Percentiles rank a stretch among this genome's conserved stretches.
phyloP scores from a whole-genome alignment of 768 basidiomycete species.

The Mycena metata region DNA sequence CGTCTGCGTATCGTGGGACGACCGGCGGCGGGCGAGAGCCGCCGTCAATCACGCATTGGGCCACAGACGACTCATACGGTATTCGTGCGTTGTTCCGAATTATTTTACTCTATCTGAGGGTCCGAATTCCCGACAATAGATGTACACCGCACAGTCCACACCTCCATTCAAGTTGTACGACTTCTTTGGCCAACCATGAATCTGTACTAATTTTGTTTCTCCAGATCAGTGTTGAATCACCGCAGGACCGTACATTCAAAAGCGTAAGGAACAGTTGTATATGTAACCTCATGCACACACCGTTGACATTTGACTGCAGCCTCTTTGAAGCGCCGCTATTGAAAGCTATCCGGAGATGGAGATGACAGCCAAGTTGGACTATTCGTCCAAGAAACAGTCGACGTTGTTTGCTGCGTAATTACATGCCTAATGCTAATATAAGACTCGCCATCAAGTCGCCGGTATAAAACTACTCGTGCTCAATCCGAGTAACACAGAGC shows the following conservation, averaged over 20 bases:
- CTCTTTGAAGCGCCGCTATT: slow-evolving; percentile 3
- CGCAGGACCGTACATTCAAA: neutral
- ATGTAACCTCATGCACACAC: neutral
- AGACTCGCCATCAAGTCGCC: slow-evolving; percentile 4
- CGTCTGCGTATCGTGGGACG: neutral
- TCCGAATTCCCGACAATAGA: neutral
- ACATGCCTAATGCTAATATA: slow-evolving; percentile 2
- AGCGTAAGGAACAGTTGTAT: neutral
- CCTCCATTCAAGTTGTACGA: slow-evolving; percentile 5
- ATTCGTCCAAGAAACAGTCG: slow-evolving; percentile 7
- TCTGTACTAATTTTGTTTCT: neutral
- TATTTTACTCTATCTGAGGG: slow-evolving; percentile 1
- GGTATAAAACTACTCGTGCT: slow-evolving; percentile 1
- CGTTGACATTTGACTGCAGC: neutral
- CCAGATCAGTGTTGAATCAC: neutral
- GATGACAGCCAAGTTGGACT: slow-evolving; percentile 1
- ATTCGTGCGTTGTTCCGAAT: slow-evolving; percentile 14
- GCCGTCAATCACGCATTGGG: neutral
- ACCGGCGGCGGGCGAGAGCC: neutral
- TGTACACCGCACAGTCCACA: neutral
- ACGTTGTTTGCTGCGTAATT: slow-evolving; percentile 1
- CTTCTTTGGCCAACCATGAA: neutral
- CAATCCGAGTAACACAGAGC: slow-evolving; percentile 1
- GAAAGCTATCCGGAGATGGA: slow-evolving; percentile 5
- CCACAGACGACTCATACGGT: neutral